A percentile compares a stretch with the other conserved stretches of the same genome.
Conservation (phyloP, 2,329 filamentous ascomycete species). For the Delphinella strobiligena region DNA sequence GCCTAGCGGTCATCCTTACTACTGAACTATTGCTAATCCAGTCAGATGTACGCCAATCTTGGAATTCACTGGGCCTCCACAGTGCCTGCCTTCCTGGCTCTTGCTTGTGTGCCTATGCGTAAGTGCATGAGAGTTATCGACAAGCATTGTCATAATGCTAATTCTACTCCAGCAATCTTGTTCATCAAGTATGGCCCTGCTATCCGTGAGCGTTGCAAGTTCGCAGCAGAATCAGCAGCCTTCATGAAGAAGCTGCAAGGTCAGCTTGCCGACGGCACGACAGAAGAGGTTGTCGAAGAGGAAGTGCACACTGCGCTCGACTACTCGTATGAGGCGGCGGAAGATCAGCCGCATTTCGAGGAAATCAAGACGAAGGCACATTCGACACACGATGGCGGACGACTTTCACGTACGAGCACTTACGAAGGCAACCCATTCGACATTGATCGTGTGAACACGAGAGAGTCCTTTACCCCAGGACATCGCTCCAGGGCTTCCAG, state of each 20-base stretch:
- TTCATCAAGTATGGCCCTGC: constrained; percentile 59
- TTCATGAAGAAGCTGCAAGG: constrained; percentile 40
- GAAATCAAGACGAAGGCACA: constrained; percentile 24
- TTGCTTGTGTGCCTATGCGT: constrained; percentile 58
- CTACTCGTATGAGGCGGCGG: constrained; percentile 13
- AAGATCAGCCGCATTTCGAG: constrained; percentile 21
- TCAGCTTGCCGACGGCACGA: constrained; percentile 12
- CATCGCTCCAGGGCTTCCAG: constrained; percentile 4
- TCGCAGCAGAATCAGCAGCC: constrained; percentile 52
- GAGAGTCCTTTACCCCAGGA: constrained; percentile 29
- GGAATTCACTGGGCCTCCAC: constrained; percentile 67
- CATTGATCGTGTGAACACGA: constrained; percentile 36
- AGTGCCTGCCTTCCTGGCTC: constrained; percentile 60
- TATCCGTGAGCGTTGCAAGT: constrained; percentile 59
- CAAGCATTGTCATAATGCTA: too few relatives aligned
- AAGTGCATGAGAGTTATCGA: too few relatives aligned
- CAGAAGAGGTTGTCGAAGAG: constrained; percentile 15
- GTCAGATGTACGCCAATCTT: constrained; percentile 12
- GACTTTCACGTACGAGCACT: constrained; percentile 12
- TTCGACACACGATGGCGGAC: not conserved
- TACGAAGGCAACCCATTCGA: constrained; percentile 35
- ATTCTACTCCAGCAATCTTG: too few relatives aligned
- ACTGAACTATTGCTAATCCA: too few relatives aligned
- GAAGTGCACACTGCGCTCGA: constrained; percentile 20
- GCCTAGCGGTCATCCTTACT: constrained; percentile 3